phyloP scores from a whole-genome alignment of 305 asterid species.

The Rubia occidens region DNA sequence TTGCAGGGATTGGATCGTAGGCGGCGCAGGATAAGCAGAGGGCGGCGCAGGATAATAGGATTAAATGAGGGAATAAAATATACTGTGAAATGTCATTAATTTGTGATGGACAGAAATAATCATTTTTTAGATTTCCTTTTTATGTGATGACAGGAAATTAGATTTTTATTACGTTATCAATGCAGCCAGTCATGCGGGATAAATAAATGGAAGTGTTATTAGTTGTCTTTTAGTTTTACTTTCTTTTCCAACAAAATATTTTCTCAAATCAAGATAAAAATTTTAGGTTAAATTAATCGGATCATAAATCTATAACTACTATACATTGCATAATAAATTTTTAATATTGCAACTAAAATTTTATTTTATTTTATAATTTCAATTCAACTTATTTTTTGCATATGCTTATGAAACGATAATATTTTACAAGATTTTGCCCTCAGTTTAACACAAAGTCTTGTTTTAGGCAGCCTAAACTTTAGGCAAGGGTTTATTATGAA shows the following conservation, averaged over 20 bases:
- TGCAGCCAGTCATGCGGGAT: background rate
- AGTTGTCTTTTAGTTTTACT: background rate
- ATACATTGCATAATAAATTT: too few relatives aligned
- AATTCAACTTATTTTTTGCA: too few relatives aligned
- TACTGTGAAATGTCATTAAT: background rate
- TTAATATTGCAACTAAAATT: too few relatives aligned
- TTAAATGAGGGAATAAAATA: background rate
- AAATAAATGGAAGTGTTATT: background rate
- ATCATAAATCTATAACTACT: too few relatives aligned
- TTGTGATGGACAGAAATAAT: background rate
- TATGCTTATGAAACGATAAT: too few relatives aligned
- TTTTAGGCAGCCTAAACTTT: too few relatives aligned
- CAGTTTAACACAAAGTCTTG: too few relatives aligned
- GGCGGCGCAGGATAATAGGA: background rate
- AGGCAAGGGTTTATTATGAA: too few relatives aligned
- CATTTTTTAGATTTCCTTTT: background rate
- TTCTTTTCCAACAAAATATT: background rate
- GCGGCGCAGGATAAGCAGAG: conserved; percentile 53
- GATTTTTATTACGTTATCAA: background rate
- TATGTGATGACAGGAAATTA: conserved; percentile 2
- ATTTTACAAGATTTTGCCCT: too few relatives aligned
- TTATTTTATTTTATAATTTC: too few relatives aligned
- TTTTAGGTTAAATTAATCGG: too few relatives aligned
- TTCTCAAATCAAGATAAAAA: too few relatives aligned
- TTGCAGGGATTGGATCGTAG: conserved; percentile 14